phyloP scores from a whole-genome alignment of 768 basidiomycete species.

The Russula ochroleuca region DNA sequence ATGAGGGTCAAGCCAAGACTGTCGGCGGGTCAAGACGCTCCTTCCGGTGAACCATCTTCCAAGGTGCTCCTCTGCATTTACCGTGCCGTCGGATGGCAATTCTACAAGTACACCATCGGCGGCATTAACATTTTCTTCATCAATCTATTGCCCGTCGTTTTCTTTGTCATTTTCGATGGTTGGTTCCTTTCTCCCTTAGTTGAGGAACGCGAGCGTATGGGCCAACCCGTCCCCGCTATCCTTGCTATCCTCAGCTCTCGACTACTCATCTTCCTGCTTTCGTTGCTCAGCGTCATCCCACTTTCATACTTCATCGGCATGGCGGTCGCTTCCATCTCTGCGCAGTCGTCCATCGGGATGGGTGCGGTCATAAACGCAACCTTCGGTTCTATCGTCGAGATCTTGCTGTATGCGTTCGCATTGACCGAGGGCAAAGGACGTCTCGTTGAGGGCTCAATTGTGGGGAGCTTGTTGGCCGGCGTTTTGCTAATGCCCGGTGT shows the following conservation, averaged over 20 bases:
- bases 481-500: slow-evolving; percentile 95
- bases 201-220: slow-evolving; percentile 53
- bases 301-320: slow-evolving; percentile 99
- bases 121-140: slow-evolving; percentile 98
- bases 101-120: slow-evolving; percentile 98
- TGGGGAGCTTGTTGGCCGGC: slow-evolving; percentile 91
- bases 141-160: slow-evolving; percentile 88
- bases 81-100: slow-evolving; percentile 81
- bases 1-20: slow-evolving; percentile 70
- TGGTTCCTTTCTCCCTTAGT: slow-evolving; percentile 71
- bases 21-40: slow-evolving; percentile 85
- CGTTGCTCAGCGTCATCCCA: slow-evolving; percentile 89
- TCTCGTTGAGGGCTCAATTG: slow-evolving; percentile 94
- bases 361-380: slow-evolving; percentile 99
- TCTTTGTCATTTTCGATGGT: slow-evolving; percentile 94
- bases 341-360: slow-evolving; percentile 98
- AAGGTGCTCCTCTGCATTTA: slow-evolving; percentile 95
- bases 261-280: slow-evolving; percentile 75
- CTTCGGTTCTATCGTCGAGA: slow-evolving; percentile 97
- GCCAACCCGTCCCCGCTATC: slow-evolving; percentile 57
- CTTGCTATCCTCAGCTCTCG: slow-evolving; percentile 68
- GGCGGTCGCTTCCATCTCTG: slow-evolving; percentile 99
- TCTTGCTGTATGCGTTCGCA: slow-evolving; percentile 87
- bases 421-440: slow-evolving; percentile 87
- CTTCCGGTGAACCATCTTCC: slow-evolving; percentile 72